phyloP scores from a whole-genome alignment of 148 eudicot genomes.

The Diospyros lotus region DNA sequence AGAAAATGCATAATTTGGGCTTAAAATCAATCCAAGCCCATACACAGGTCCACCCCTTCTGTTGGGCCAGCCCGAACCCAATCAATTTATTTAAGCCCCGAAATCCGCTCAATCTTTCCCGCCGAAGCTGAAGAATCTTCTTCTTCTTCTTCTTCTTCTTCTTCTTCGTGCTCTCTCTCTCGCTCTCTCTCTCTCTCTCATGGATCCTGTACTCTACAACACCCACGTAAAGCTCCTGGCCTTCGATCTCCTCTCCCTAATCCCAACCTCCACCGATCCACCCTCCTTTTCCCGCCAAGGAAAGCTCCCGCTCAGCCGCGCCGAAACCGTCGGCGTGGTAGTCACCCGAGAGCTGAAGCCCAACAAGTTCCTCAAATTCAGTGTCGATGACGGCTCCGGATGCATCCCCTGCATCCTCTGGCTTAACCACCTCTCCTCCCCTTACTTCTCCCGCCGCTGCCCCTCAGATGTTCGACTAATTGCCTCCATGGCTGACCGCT shows the following conservation, averaged over 20 bases:
- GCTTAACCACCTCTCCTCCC: conserved; percentile 69
- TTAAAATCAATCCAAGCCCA: too few relatives aligned
- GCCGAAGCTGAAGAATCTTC: too few relatives aligned
- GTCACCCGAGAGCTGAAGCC: conserved; percentile 60
- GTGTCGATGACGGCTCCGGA: conserved; percentile 77
- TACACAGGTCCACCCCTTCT: too few relatives aligned
- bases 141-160: too few relatives aligned
- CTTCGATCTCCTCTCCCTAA: conserved; percentile 55
- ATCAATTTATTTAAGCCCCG: too few relatives aligned
- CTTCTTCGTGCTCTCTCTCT: too few relatives aligned
- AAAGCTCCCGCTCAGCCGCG: conserved; percentile 35
- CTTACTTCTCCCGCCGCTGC: conserved; percentile 42
- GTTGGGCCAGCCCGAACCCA: too few relatives aligned
- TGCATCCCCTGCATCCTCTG: conserved; percentile 70
- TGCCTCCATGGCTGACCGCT: neutral
- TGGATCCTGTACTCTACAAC: conserved; percentile 14
- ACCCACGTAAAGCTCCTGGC: conserved; percentile 72
- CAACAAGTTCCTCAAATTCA: conserved; percentile 54
- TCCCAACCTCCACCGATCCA: conserved; percentile 36
- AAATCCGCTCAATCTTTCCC: too few relatives aligned
- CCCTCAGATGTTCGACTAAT: neutral
- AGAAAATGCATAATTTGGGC: too few relatives aligned
- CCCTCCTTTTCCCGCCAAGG: conserved; percentile 39
- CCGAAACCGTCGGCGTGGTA: conserved; percentile 65
- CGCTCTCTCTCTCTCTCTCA: too few relatives aligned